Evolutionary conservation across 768 basidiomycete species (phyloP), one percentile per base, ranked within the genome.

Genomic region (Daedaleopsis sinensis): DNA sequence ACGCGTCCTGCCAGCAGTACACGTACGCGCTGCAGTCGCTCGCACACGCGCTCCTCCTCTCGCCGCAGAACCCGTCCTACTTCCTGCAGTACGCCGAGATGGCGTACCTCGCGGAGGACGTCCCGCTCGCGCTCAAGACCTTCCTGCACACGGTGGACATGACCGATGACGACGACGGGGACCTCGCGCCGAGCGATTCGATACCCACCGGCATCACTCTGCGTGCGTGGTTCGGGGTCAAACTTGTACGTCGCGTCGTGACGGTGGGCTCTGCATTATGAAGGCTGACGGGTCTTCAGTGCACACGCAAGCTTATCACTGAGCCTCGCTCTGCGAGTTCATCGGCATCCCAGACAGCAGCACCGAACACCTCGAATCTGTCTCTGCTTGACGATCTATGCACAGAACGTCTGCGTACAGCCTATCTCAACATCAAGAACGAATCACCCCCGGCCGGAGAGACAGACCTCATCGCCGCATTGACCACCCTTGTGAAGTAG

Each of bases 21-120:
- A 80, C 83, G 1, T 78, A 77, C 47, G 84, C 94, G 0, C 78
- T 94, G 1, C 84, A 92, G 71, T 81, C 93, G 0, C 79, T 95
- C 5, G 88, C 90, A 12, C 94, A 97, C 74, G 89, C 85, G 7
- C 80, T 96, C 47, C 79, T 94, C 35, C 82, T 97, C 35, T 83
- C 87, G 2, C 93, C 94, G 0, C 92, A 95, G 65, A 96, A 94
- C 68, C 90, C 92, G 0, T 91, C 93, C 68, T 87, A 90, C 42
- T 82, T 87, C 59, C 81, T 95, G n/a, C 89, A 89, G 65, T 88
- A 87, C 52, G 94, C 93, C 0, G 94, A 97, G 74, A 94, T 90
- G 10, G 93, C 92, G 0, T 94, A 91, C 70, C 91, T 92, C 0
- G 80, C 86, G 0, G 84, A 82, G 1, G 93, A 95, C 71, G 69